Evolutionary conservation across 305 asterid species (phyloP).

Genomic region (Rubia peregrina): DNA sequence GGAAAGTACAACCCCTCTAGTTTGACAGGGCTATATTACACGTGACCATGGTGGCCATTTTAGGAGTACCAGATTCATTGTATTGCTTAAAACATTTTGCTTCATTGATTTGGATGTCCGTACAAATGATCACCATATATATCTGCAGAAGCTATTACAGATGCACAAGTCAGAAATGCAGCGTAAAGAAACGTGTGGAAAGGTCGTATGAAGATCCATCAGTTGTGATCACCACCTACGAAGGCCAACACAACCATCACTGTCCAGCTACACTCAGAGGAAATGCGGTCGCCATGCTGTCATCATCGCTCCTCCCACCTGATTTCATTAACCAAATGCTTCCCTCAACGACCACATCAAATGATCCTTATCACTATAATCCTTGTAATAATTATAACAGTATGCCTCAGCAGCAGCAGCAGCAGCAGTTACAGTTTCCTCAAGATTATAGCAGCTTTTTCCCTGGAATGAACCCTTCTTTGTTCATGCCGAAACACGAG

Average conservation of each 20-base stretch:
- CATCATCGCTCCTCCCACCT: slow-evolving; percentile 31
- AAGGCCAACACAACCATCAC: slow-evolving; percentile 80
- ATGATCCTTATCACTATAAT: slow-evolving; percentile 14
- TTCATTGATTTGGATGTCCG: background rate
- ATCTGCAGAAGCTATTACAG: slow-evolving; percentile 57
- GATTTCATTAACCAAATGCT: slow-evolving; percentile 27
- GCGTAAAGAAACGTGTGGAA: slow-evolving; percentile 66
- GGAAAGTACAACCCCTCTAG: no score
- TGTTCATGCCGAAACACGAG: slow-evolving; percentile 30
- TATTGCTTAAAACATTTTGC: background rate
- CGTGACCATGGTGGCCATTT: background rate
- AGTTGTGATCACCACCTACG: slow-evolving; percentile 72
- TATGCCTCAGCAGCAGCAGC: slow-evolving; percentile 3
- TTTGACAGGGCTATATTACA: background rate
- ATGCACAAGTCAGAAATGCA: slow-evolving; percentile 59
- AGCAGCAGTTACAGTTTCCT: slow-evolving; percentile 20
- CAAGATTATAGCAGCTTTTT: slow-evolving; percentile 19
- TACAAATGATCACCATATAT: background rate
- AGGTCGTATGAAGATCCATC: slow-evolving; percentile 62
- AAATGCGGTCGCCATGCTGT: slow-evolving; percentile 39
- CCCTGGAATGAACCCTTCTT: slow-evolving; percentile 28
- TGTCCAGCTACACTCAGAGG: slow-evolving; percentile 58
- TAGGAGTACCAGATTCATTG: slow-evolving; percentile 1
- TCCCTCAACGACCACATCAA: slow-evolving; percentile 6
- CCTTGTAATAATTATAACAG: background rate